Evolutionary conservation across 345 rosid genomes (phyloP), one percentile per base, ranked within the genome.

Genomic region (Ailanthus altissimus): DNA sequence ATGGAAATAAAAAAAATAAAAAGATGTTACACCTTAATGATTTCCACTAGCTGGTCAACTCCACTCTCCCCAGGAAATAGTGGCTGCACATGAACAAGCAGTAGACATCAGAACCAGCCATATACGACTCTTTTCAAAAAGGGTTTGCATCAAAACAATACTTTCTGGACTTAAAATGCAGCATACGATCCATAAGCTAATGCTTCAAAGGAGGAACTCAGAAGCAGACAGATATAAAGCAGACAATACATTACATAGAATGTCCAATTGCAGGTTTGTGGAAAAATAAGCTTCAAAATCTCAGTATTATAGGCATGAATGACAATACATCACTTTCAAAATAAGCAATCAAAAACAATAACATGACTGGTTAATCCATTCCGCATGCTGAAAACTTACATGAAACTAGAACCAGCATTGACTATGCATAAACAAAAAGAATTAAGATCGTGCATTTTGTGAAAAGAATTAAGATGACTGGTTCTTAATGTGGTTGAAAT

Each of bases 41-140:
- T 96, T 89, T 96, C 98, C 80, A 96, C 97, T 71, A 96, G 90
- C 85, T 96, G 98, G 83, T 93, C 99, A 43, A 96, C 92, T 51
- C 97, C 97, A 82, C 97, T 96, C 82, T 92, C 99, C 70, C 99
- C 99, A 1, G 98, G 97, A 86, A 96, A 96, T 49, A 96, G 53
- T 18, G 99, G 98, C 99, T 96, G 89, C 85, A 89, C 71, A 81
- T 28, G 20, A 67, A 18, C 73, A n/a, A n/a, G 13, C 26, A 79
- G 46, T 58, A 20, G 49, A 73, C 59, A 63, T 75, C 54, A 84
- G 75, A 76, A 50, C 40, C 20, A 42, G 50, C 71, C 28, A 47
- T 42, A 1, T 32, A 40, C 11, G 4, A 46, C 46, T 59, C 28
- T n/a, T 66, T 49, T 42, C 2, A 40, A 42, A 71, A 56, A 1